Base-by-base conservation (phyloP, 2,329 filamentous ascomycete genomes). In the Raffaelea arxii region DNA sequence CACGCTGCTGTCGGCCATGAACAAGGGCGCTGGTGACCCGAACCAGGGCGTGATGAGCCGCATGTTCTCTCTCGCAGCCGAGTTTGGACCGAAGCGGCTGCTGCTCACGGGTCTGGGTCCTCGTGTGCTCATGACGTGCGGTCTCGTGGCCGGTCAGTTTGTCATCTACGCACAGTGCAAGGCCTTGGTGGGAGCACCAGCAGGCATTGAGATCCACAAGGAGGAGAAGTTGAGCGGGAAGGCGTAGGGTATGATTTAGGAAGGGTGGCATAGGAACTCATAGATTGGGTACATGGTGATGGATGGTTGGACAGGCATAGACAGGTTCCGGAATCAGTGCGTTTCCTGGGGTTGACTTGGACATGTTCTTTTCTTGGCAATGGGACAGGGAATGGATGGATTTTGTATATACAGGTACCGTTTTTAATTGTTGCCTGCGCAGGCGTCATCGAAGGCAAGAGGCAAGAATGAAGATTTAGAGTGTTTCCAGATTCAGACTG, bases 121-220 rank as follows among this genome's bases (percentile, higher is more conserved):
- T 12, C 67, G 72, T 60, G 41, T 76, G 5, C 49, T 75, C 46
- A 76, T 76, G 72, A 75, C 72, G 1, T 74, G 71, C 45, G 71
- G 68, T 5, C 56, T 76, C 24, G 72, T 76, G 1, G 66, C 71
- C 2, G 70, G 67, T 0, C 72, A 76, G 54, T 76, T 76, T 54
- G 72, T 76, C 21, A 74, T 76, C 30, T 76, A 76, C 46, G 71
- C 71, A 3, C 71, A 75, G 55, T 75, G 70, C 62, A 76, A 76
- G 62, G 54, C 69, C 4, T 58, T 75, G 16, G 72, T 72, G 2
- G 71, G 71, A 0, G 72, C 72, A 4, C 71, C 72, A 21, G 65
- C 71, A 0, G 56, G 70, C 25, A 69, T 75, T 43, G 72, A 75
- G 55, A 75, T 75, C 51, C 71, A 75, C 55, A 75, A 74, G 56